Conservation (phyloP, 2,329 filamentous ascomycete genomes). For the Gaeumannomyces sp. region DNA sequence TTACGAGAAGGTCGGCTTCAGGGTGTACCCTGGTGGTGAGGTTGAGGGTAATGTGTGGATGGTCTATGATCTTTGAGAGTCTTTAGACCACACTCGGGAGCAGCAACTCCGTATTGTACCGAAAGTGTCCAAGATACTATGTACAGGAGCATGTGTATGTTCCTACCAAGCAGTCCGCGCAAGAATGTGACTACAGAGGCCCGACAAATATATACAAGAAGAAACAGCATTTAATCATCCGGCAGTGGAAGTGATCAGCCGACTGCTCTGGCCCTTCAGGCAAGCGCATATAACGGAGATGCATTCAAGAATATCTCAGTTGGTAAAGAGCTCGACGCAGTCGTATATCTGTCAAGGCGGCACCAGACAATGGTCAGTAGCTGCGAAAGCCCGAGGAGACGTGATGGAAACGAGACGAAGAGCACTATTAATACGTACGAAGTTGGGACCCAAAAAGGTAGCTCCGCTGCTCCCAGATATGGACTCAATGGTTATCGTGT, state of each 20-base stretch:
- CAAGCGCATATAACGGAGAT: background rate
- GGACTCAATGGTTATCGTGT: conserved; percentile 51
- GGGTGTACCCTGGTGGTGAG: conserved; percentile 29
- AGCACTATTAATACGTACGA: background rate
- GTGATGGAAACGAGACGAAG: background rate
- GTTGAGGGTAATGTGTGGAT: conserved; percentile 32
- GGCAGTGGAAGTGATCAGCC: too few relatives aligned
- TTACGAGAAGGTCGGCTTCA: conserved; percentile 42
- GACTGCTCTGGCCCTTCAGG: background rate
- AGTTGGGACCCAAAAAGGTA: conserved; percentile 2
- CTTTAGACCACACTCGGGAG: background rate
- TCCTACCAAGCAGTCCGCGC: too few relatives aligned
- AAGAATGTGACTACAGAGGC: too few relatives aligned
- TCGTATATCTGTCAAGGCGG: conserved; percentile 1
- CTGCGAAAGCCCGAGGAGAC: background rate
- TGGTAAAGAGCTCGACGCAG: conserved; percentile 1
- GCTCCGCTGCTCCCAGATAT: background rate
- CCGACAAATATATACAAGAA: too few relatives aligned
- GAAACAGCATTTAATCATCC: too few relatives aligned
- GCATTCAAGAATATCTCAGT: background rate
- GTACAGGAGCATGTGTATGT: too few relatives aligned
- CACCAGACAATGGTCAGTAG: background rate
- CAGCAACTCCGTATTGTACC: too few relatives aligned
- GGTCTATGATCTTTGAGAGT: conserved; percentile 30
- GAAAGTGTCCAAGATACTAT: too few relatives aligned